phyloP scores from a whole-genome alignment of 140 eudicot genomes.

The Anethum foeniculum region DNA sequence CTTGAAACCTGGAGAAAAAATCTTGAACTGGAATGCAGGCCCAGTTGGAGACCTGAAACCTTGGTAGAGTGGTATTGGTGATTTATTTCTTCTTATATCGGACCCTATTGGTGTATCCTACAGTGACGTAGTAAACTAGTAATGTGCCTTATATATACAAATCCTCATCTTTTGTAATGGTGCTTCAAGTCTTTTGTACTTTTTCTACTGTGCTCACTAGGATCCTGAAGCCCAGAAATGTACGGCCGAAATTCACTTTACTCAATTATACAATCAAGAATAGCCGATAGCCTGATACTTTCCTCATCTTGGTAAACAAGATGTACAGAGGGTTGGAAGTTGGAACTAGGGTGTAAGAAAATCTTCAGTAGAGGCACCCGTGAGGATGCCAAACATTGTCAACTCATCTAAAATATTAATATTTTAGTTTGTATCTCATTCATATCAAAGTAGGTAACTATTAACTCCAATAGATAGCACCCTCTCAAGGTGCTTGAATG shows the following conservation, averaged over 20 bases:
- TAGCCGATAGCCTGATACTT: not conserved
- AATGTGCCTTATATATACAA: not conserved
- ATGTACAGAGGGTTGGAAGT: not conserved
- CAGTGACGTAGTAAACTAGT: not conserved
- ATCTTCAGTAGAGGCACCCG: too few species aligned
- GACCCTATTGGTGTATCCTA: not conserved
- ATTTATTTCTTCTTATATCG: not conserved
- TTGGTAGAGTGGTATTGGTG: conserved; percentile 47
- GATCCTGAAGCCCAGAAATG: not conserved
- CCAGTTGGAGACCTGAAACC: conserved; percentile 81
- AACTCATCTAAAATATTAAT: too few species aligned
- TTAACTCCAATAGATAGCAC: too few species aligned
- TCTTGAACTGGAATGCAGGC: conserved; percentile 88
- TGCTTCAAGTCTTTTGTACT: not conserved
- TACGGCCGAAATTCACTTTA: not conserved
- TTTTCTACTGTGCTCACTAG: not conserved
- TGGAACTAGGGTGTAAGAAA: too few species aligned
- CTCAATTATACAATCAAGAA: not conserved
- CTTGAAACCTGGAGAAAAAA: conserved; percentile 61
- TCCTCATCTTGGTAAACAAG: not conserved
- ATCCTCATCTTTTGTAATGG: not conserved
- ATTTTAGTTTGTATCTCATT: too few species aligned
- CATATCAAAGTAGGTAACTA: too few species aligned
- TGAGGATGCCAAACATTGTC: too few species aligned
- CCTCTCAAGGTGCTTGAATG: too few species aligned